Base-by-base conservation (phyloP, 495 filamentous ascomycete species). In the Penicillium taxi region DNA sequence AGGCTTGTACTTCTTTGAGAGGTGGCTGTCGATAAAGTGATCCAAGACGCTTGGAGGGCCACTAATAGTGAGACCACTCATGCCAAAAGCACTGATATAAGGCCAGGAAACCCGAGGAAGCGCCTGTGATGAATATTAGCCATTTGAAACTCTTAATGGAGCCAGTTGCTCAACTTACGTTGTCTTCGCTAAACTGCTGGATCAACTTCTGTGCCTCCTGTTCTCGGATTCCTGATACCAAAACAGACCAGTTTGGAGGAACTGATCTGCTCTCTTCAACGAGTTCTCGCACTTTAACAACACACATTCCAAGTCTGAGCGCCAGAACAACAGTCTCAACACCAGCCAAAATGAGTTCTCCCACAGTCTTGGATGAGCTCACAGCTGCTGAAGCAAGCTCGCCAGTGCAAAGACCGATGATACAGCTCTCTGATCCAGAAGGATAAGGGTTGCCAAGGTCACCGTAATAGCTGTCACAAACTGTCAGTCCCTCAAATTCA, bases 1-100 rank as follows among this genome's bases (percentile, higher is more conserved):
- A 2, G 72, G 72, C 47, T 78, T 78, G 33, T 70, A 56, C 3
- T 70, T 62, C 34, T 70, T 67, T 18, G 82, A 60, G 7, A 69
- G 45, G 12, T 64, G 58, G n/a, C 59, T 51, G 19, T 72, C 60
- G 44, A 81, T 71, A 16, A 91, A 66, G 1, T 66, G 49, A 26
- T 70, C 63, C 9, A 86, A 65, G 0, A 75, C 75, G 3, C 59
- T 55, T 2, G 86, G 86, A 2, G 86, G 82, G n/a, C 81, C 86
- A 47, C 84, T 89, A 33, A 94, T 72, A 25, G 83, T 82, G 26
- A 91, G 55, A 28, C 76, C 78, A 56, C 72, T 81, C 9, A 73
- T 61, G 35, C 80, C 80, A 24, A 81, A 67, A 11, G 84, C 84
- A 54, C 82, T 88, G 32, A 90, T 65, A 54, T 88, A 94, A 0